Conservation (phyloP, 768 basidiomycete genomes). For the Agaricus blazei region DNA sequence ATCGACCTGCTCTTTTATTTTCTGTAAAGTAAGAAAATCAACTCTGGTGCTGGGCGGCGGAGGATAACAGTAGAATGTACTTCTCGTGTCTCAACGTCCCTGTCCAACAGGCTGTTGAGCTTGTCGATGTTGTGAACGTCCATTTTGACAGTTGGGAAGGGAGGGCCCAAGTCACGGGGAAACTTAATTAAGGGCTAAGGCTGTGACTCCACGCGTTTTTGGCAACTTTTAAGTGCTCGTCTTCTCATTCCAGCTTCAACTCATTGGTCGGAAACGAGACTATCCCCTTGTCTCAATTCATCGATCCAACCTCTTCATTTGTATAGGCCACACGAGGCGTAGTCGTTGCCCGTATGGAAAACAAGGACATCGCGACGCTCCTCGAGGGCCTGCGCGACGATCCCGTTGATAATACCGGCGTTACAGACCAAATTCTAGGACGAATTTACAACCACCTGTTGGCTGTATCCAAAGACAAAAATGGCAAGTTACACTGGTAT, state of each 20-base stretch:
- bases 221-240: background rate
- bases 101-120: conserved; percentile 56
- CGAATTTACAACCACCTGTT: conserved; percentile 53
- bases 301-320: background rate
- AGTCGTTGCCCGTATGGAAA: conserved; percentile 1
- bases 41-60: background rate
- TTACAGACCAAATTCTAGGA: conserved; percentile 43
- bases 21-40: conserved; percentile 35
- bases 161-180: no score
- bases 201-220: background rate
- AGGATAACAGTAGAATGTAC: conserved; percentile 26
- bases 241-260: background rate
- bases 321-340: background rate
- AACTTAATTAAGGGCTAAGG: no score
- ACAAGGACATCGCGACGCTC: conserved; percentile 36
- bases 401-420: conserved; percentile 48
- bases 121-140: conserved; percentile 48
- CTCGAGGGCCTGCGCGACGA: conserved; percentile 53
- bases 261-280: background rate
- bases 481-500: conserved; percentile 70
- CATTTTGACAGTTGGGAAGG: conserved; percentile 31
- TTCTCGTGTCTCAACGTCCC: conserved; percentile 61
- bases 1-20: conserved; percentile 72
- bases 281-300: background rate
- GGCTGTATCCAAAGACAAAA: conserved; percentile 30